A percentile compares a stretch with the other conserved stretches of the same genome.
These are phyloP conservation scores for Starmerella floris DNA, from an alignment of 805 yeast species.

Conservation along the genomic window DNA sequence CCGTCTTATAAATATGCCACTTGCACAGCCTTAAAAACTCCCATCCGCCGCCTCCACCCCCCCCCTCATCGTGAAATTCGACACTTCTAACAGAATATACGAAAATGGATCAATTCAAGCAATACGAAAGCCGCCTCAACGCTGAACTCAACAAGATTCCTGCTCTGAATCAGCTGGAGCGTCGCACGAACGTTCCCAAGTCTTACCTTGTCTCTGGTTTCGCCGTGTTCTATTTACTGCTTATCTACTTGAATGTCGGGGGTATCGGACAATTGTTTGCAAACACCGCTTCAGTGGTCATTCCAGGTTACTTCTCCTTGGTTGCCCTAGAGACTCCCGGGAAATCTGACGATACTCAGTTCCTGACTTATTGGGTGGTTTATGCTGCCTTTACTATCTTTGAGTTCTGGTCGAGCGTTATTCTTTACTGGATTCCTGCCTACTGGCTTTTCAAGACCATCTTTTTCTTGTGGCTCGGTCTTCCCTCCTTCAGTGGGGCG, in stretches of 20 bases:
- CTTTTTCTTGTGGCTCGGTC: constrained; percentile 72
- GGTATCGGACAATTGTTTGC: constrained; percentile 91
- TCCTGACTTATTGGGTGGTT: constrained; percentile 96
- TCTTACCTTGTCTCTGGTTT: constrained; percentile 67
- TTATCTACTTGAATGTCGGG: constrained; percentile 80
- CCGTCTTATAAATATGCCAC: too few relatives aligned
- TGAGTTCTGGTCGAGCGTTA: constrained; percentile 92
- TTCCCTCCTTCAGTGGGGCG: constrained; percentile 86
- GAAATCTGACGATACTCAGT: constrained; percentile 67
- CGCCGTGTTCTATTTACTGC: constrained; percentile 51
- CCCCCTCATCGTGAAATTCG: too few relatives aligned
- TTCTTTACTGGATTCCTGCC: constrained; percentile 91
- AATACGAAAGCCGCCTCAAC: constrained; percentile 15
- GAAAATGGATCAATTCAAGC: constrained; percentile 7
- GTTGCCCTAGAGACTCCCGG: constrained; percentile 63
- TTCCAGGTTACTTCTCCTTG: constrained; percentile 83
- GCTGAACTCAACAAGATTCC: constrained; percentile 27
- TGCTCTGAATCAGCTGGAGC: constrained; percentile 25
- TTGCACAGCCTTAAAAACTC: too few relatives aligned
- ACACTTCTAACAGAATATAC: too few relatives aligned
- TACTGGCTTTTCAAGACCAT: constrained; percentile 89
- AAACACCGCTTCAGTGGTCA: constrained; percentile 77
- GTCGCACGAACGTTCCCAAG: constrained; percentile 45
- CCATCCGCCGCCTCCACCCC: too few relatives aligned
- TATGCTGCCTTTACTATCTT: constrained; percentile 79